Evolutionary conservation across 75 land plant genomes (phyloP).

Genomic region (Ceratopteris richardii): DNA sequence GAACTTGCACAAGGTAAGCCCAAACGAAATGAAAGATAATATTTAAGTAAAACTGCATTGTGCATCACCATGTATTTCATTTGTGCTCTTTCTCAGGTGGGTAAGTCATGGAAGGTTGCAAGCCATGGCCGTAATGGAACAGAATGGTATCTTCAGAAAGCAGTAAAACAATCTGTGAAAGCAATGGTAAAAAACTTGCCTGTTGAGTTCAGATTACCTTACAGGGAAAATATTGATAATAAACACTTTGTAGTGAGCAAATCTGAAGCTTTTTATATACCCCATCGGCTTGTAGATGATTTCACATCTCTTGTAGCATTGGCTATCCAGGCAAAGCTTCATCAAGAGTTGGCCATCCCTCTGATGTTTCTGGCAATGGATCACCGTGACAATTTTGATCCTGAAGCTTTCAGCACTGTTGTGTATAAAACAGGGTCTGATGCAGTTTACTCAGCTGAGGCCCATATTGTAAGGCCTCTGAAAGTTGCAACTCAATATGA

Average conservation of each 20-base stretch:
- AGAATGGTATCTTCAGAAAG: constrained; percentile 58
- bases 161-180: constrained; percentile 36
- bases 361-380: constrained; percentile 78
- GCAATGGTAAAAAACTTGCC: constrained; percentile 58
- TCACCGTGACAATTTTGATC: constrained; percentile 50
- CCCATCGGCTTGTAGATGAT: constrained; percentile 55
- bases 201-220: constrained; percentile 66
- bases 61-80: too few relatives aligned
- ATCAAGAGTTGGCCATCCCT: constrained; percentile 80
- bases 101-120: neutral
- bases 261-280: constrained; percentile 83
- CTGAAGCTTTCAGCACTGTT: constrained; percentile 38
- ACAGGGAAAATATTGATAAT: constrained; percentile 49
- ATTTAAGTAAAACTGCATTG: too few relatives aligned
- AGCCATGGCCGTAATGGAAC: constrained; percentile 17
- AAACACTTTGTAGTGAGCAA: constrained; percentile 49
- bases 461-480: constrained; percentile 66
- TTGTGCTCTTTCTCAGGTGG: neutral
- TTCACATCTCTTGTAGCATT: constrained; percentile 58
- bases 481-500: constrained; percentile 50
- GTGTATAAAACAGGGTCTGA: constrained; percentile 25
- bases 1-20: constrained; percentile 72
- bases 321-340: constrained; percentile 56
- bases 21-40: too few relatives aligned
- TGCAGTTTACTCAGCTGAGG: constrained; percentile 55